Evolutionary conservation across 805 yeast species (phyloP), one percentile per base, ranked within the genome.

Genomic region (Kodamaea laetipori): DNA sequence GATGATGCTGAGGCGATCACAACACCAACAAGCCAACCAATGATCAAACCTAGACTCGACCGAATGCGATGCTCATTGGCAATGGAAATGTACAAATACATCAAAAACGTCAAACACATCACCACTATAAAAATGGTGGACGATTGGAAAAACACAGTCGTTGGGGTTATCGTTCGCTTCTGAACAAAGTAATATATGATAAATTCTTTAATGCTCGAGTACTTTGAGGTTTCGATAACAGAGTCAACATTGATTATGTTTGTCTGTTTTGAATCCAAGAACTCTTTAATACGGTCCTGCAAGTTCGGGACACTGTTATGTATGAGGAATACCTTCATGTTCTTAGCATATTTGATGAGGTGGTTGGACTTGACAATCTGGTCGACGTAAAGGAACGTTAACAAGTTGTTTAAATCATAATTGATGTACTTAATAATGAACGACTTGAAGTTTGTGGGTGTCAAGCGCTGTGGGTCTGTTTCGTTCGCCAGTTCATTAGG

Each of bases 21-120:
- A 0, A 57, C 56, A 18, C 59, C 61, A 4, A 56, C 52, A 4
- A 61, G 30, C 75, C 75, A 70, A 3, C 71, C 74, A 16, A 60
- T 33, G 8, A 70, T 23, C 15, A 70, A 51, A 0, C 75, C 74
- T 7, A 64, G 32, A 41, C 52, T 62, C 2, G 71, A 66, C 21
- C 69, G 50, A 9, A 70, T 55, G 37, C 61, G 63, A 43, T 64
- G 68, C 32, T 55, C 55, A 39, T 69, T 69, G 30, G 67, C 56
- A 10, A 68, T 50, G 10, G 67, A 51, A 18, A 67, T 44, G 49
- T 60, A 64, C 7, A 61, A 37, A 39, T 53, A 57, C 12, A 57
- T 36, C 18, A 56, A 10, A 15, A 57, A 57, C 6, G 44, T 45
- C 19, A 49, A 23, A 10, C 49, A 18, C 23, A 33, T 13, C 6